Evolutionary conservation across 257 asterid species (phyloP).

Genomic region (Orobanche coerulescens): DNA sequence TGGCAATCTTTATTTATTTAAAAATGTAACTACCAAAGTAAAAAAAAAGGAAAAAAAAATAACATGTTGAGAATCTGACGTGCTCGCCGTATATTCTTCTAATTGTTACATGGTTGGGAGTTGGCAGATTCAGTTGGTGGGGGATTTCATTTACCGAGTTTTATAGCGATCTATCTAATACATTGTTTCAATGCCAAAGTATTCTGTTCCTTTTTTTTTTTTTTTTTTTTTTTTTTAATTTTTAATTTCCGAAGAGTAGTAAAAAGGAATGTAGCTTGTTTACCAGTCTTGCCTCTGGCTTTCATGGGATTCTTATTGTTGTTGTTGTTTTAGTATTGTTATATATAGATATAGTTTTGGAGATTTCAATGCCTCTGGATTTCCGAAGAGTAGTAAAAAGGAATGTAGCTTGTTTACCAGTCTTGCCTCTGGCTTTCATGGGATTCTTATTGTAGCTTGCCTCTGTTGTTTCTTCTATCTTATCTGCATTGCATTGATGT

Average conservation of each 20-base stretch:
- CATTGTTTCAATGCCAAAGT: too few relatives aligned
- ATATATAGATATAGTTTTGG: neutral
- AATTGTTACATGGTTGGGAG: constrained; percentile 16
- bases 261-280: constrained; percentile 11
- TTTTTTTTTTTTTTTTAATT: neutral
- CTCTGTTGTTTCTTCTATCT: too few relatives aligned
- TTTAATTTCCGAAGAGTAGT: constrained; percentile 21
- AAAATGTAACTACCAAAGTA: neutral
- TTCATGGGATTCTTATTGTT: neutral
- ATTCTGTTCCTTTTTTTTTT: too few relatives aligned
- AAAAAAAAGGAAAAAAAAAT: too few relatives aligned
- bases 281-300: constrained; percentile 10
- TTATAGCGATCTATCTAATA: too few relatives aligned
- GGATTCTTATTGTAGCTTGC: too few relatives aligned
- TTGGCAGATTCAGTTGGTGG: constrained; percentile 13
- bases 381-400: constrained; percentile 20
- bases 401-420: neutral
- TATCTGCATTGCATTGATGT: neutral
- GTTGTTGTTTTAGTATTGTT: neutral
- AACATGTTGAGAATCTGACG: too few relatives aligned
- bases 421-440: constrained; percentile 15
- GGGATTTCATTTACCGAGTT: constrained; percentile 15
- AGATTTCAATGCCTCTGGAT: neutral
- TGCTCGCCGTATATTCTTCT: neutral
- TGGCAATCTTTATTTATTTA: neutral